A percentile compares a stretch with the other conserved stretches of the same genome.
Evolutionary conservation across 202 grass and related monocot genomes (phyloP).

Genomic region (Zoysia matrella): DNA sequence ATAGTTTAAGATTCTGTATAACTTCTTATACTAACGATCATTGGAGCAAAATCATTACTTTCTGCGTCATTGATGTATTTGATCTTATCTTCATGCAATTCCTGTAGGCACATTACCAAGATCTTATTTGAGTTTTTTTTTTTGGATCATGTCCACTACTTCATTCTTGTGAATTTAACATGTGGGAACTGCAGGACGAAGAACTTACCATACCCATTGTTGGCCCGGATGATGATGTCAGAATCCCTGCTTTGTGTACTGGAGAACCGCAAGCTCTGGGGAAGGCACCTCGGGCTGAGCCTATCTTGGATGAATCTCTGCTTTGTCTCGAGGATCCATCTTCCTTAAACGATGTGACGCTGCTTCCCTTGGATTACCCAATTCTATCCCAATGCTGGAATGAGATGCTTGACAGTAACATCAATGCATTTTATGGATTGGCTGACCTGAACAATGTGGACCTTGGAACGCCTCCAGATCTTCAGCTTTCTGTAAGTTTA

Average conservation of each 20-base stretch:
- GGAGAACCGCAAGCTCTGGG: constrained; percentile 42
- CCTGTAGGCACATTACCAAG: neutral
- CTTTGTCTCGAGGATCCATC: constrained; percentile 59
- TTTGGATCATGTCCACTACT: constrained; percentile 3
- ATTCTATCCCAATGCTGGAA: constrained; percentile 45
- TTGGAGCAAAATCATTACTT: neutral
- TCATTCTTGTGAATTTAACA: constrained; percentile 7
- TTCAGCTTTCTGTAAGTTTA: constrained; percentile 66
- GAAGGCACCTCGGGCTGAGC: constrained; percentile 24
- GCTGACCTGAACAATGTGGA: constrained; percentile 53
- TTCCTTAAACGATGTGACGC: constrained; percentile 48
- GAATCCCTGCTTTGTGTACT: constrained; percentile 51
- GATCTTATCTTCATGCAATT: constrained; percentile 13
- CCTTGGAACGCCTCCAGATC: constrained; percentile 64
- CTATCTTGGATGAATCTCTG: constrained; percentile 51
- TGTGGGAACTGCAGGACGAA: constrained; percentile 21
- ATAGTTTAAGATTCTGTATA: neutral
- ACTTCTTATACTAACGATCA: neutral
- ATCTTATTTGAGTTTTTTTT: neutral
- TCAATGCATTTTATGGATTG: constrained; percentile 33
- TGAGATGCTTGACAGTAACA: constrained; percentile 34
- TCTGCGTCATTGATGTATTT: neutral
- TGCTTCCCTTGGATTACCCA: constrained; percentile 44
- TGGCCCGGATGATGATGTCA: constrained; percentile 44
- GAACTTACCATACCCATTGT: constrained; percentile 37